These are phyloP conservation scores for Monosporozyma siamensis DNA, from an alignment of 805 yeast genomes.

Conservation along the genomic window DNA sequence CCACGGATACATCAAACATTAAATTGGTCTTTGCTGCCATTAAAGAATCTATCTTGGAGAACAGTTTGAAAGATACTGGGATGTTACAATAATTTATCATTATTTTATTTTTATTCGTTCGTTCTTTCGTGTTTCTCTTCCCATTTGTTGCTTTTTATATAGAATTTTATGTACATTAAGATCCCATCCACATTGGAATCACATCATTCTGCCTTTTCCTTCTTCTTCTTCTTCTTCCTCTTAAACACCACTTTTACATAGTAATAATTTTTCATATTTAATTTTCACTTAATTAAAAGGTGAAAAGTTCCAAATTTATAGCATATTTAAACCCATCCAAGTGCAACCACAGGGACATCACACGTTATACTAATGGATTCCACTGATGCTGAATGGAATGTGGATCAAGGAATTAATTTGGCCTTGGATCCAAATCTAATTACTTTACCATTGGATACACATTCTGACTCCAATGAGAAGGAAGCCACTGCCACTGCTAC, in stretches of 20 bases:
- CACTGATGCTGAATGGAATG: neutral
- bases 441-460: constrained; percentile 10
- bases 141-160: neutral
- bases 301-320: neutral
- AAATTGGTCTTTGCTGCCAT: constrained; percentile 79
- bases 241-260: no score
- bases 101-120: neutral
- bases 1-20: constrained; percentile 86
- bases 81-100: constrained; percentile 34
- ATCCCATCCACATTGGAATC: neutral
- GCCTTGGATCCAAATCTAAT: constrained; percentile 30
- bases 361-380: no score
- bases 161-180: constrained; percentile 1
- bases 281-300: neutral
- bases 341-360: neutral
- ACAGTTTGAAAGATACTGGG: constrained; percentile 68
- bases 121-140: neutral
- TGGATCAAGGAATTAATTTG: constrained; percentile 17
- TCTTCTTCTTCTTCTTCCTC: no score
- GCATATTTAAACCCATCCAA: neutral
- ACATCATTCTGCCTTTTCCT: no score
- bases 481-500: no score
- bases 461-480: neutral
- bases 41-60: constrained; percentile 69
- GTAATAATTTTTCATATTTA: neutral